Percentiles rank a stretch among this genome's conserved stretches.
Conservation (phyloP, 805 yeast species). For the Blastobotrys mokoenaii region DNA sequence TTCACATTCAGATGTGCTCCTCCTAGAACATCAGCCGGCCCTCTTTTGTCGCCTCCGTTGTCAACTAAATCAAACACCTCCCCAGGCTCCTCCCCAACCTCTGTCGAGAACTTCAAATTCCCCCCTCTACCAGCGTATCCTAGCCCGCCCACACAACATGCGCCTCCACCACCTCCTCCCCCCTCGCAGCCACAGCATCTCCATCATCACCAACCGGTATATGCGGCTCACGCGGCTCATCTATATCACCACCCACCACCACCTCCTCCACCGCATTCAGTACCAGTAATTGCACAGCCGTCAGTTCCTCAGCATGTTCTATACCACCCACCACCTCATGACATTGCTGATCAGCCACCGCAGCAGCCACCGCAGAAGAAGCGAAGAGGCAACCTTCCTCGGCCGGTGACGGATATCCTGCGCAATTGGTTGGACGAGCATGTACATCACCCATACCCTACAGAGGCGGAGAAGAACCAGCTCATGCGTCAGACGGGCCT, state of each 20-base stretch:
- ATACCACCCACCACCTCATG: slow-evolving; percentile 2
- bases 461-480: slow-evolving; percentile 65
- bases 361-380: slow-evolving; percentile 8
- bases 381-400: slow-evolving; percentile 68
- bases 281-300: slow-evolving; percentile 1
- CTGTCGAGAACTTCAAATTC: slow-evolving; percentile 7
- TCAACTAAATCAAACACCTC: not conserved
- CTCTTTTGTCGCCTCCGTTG: not conserved
- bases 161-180: too few species aligned
- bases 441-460: slow-evolving; percentile 76
- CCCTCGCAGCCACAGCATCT: not conserved
- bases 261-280: slow-evolving; percentile 3
- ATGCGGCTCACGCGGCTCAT: too few species aligned
- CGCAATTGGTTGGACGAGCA: slow-evolving; percentile 69
- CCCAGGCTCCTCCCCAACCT: slow-evolving; percentile 1
- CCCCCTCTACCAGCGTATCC: slow-evolving; percentile 4
- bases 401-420: slow-evolving; percentile 64
- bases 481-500: slow-evolving; percentile 65
- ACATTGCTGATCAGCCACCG: slow-evolving; percentile 5
- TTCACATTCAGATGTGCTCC: not conserved
- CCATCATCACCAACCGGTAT: not conserved
- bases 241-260: not conserved
- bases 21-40: slow-evolving; percentile 1
- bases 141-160: too few species aligned
- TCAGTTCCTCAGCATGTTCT: slow-evolving; percentile 5